Percentiles rank a stretch among this genome's conserved stretches.
Conservation (phyloP, 2,329 filamentous ascomycete genomes). For the Trichothecium roseum region DNA sequence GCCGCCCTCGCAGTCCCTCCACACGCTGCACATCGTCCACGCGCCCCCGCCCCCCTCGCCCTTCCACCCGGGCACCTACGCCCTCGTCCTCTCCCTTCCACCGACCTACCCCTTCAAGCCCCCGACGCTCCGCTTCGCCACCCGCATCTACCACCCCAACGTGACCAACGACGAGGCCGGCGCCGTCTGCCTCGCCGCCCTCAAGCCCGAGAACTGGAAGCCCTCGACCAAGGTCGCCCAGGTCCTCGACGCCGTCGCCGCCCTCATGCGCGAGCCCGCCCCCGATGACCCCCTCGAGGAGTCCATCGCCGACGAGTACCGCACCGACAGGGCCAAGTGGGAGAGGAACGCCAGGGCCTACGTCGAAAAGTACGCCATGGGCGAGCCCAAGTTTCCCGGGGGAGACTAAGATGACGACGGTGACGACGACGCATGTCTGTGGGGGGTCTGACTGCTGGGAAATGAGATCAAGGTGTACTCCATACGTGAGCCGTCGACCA, state of each 20-base stretch:
- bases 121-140: constrained; percentile 67
- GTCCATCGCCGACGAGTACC: constrained; percentile 76
- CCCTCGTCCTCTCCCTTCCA: constrained; percentile 62
- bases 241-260: constrained; percentile 67
- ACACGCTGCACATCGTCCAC: constrained; percentile 41
- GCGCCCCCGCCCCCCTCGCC: constrained; percentile 30
- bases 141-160: constrained; percentile 94
- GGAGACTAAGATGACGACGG: constrained; percentile 10
- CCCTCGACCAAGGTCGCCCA: constrained; percentile 66
- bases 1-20: constrained; percentile 34
- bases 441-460: too few species aligned
- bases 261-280: constrained; percentile 70
- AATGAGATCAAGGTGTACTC: too few species aligned
- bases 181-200: constrained; percentile 74
- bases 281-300: constrained; percentile 84
- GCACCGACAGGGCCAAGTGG: constrained; percentile 55
- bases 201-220: constrained; percentile 87
- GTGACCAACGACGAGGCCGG: constrained; percentile 79
- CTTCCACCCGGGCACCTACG: constrained; percentile 61
- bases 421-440: too few species aligned
- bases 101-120: constrained; percentile 85
- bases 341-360: constrained; percentile 67
- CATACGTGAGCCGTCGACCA: too few species aligned
- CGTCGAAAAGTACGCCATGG: constrained; percentile 60
- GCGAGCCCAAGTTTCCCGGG: constrained; percentile 23